Conservation (phyloP, 2,329 filamentous ascomycete genomes). For the Botrytis byssoidea region DNA sequence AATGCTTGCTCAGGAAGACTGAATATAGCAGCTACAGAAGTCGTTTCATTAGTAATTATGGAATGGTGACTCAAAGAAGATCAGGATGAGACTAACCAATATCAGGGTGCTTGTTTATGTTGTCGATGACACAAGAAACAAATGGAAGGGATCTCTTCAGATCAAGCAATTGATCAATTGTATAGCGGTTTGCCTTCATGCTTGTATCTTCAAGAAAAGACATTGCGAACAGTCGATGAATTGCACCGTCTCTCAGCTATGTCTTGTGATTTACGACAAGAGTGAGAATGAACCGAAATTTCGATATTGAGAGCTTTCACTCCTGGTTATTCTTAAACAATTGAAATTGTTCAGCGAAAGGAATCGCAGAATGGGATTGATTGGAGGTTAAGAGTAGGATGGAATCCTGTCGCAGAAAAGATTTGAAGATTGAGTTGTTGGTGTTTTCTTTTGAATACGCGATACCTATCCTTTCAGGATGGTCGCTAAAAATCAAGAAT, state of each 20-base stretch:
- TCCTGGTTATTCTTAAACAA: background rate
- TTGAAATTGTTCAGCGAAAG: background rate
- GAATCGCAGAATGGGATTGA: background rate
- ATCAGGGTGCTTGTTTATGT: slow-evolving; percentile 34
- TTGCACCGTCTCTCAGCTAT: background rate
- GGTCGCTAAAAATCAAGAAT: background rate
- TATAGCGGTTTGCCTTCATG: slow-evolving; percentile 28
- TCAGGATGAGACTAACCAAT: slow-evolving; percentile 30
- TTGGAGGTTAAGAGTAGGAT: background rate
- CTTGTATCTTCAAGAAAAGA: slow-evolving; percentile 4
- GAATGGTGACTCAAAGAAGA: background rate
- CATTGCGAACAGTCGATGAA: slow-evolving; percentile 11
- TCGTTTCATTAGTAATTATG: slow-evolving; percentile 11
- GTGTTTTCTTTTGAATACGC: background rate
- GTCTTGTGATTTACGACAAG: background rate
- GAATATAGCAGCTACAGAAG: slow-evolving; percentile 29
- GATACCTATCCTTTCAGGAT: background rate
- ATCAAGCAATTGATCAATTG: slow-evolving; percentile 32
- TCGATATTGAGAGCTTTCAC: background rate
- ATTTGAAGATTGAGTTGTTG: background rate
- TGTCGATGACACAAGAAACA: slow-evolving; percentile 29
- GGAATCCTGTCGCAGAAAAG: no score
- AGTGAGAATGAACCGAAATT: background rate
- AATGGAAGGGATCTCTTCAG: slow-evolving; percentile 32
- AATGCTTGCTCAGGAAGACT: slow-evolving; percentile 33